A percentile compares a stretch with the other conserved stretches of the same genome.
These are phyloP conservation scores for Aurifilum marmelostoma DNA, from an alignment of 2,329 filamentous ascomycete species.

Conservation along the genomic window DNA sequence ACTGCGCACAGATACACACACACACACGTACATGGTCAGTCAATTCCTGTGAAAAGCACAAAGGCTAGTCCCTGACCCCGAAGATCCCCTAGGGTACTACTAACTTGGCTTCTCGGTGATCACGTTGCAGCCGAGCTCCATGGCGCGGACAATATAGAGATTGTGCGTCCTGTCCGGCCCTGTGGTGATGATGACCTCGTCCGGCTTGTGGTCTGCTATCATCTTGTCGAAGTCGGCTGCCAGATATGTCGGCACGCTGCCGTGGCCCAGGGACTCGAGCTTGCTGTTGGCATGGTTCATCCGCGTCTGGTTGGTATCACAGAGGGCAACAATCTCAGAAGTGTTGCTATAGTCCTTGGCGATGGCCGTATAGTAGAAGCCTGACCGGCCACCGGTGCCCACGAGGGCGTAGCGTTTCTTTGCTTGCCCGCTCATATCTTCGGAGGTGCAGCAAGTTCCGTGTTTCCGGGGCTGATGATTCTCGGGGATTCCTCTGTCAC, in stretches of 20 bases:
- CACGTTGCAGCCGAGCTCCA: slow-evolving; percentile 62
- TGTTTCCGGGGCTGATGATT: not conserved
- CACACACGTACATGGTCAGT: not conserved
- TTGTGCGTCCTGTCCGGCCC: slow-evolving; percentile 63
- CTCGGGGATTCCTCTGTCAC: not conserved
- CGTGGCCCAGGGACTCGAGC: slow-evolving; percentile 50
- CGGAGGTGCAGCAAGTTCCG: not conserved
- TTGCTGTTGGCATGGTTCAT: slow-evolving; percentile 59
- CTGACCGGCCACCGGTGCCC: slow-evolving; percentile 62
- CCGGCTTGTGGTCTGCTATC: slow-evolving; percentile 58
- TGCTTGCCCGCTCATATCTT: slow-evolving; percentile 1
- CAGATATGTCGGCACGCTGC: slow-evolving; percentile 55
- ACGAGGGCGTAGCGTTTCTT: slow-evolving; percentile 57
- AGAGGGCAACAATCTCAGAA: slow-evolving; percentile 57
- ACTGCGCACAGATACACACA: slow-evolving; percentile 35
- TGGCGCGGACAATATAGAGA: slow-evolving; percentile 60
- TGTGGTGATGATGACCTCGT: slow-evolving; percentile 65
- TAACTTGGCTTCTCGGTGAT: slow-evolving; percentile 64
- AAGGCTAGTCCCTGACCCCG: not conserved
- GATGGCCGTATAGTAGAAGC: slow-evolving; percentile 64
- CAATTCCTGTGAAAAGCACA: not conserved
- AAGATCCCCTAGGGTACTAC: not conserved
- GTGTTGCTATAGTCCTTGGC: slow-evolving; percentile 54
- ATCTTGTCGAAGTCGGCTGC: slow-evolving; percentile 61
- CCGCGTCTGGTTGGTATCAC: slow-evolving; percentile 64